Conservation (phyloP, 108 stramenopile species). For the Skeletonema marinoi region DNA sequence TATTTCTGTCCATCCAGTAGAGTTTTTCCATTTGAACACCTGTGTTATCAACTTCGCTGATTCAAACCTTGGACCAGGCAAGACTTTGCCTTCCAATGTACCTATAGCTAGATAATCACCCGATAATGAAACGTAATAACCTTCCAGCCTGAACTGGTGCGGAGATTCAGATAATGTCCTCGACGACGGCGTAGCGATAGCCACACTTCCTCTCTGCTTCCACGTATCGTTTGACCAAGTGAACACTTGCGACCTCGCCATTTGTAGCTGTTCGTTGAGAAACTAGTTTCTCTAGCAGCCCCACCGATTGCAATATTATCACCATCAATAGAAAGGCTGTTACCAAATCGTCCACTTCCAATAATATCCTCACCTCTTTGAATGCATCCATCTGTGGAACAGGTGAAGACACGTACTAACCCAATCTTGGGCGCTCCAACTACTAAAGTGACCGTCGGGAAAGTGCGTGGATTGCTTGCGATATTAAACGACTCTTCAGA, state of each 20-base stretch:
- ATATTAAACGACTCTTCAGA: neutral
- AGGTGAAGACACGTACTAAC: constrained; percentile 15
- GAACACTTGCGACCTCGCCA: neutral
- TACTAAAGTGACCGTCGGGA: neutral
- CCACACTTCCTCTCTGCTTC: neutral
- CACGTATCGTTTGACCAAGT: neutral
- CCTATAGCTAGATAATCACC: neutral
- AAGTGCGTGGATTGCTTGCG: neutral
- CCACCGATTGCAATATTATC: neutral
- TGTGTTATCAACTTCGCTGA: neutral
- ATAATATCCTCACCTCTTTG: constrained; percentile 10
- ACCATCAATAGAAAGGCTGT: neutral
- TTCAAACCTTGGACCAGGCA: neutral
- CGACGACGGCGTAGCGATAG: neutral
- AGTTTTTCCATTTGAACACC: neutral
- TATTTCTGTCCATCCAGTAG: neutral
- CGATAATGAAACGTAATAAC: neutral
- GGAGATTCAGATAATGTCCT: neutral
- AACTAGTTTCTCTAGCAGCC: neutral
- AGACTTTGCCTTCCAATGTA: neutral
- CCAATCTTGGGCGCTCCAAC: constrained; percentile 5
- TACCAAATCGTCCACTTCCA: neutral
- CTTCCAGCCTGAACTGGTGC: neutral
- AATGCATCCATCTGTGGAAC: constrained; percentile 7
- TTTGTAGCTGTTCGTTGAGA: too few relatives aligned